Percentiles rank a stretch among this genome's conserved stretches.
These are phyloP conservation scores for Chlorophyllum brunneum DNA, from an alignment of 768 basidiomycete genomes.

Conservation along the genomic window DNA sequence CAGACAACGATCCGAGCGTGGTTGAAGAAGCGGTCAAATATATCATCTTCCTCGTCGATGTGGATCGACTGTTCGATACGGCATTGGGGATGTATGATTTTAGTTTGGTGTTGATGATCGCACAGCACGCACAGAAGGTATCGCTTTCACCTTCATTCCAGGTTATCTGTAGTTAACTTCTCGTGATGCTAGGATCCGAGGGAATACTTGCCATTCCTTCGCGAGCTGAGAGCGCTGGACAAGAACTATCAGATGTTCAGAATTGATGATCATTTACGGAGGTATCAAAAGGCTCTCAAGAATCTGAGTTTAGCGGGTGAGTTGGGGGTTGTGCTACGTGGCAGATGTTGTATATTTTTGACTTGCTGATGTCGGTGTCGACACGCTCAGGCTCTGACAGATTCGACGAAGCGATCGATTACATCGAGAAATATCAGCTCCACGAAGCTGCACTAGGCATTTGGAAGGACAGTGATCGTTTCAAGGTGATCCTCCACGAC, in stretches of 20 bases:
- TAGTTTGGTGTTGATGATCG: constrained; percentile 90
- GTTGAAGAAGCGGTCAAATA: constrained; percentile 98
- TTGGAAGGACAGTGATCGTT: constrained; percentile 64
- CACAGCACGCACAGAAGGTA: constrained; percentile 96
- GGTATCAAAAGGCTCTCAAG: constrained; percentile 66
- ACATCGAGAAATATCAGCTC: constrained; percentile 75
- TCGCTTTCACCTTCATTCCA: constrained; percentile 3
- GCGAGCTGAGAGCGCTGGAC: constrained; percentile 79
- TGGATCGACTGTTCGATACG: constrained; percentile 85
- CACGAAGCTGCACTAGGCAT: constrained; percentile 71
- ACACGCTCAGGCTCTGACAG: constrained; percentile 60
- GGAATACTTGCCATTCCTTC: constrained; percentile 96
- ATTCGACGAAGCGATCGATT: constrained; percentile 78
- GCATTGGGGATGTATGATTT: constrained; percentile 99
- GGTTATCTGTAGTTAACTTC: too few species aligned
- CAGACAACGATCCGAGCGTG: constrained; percentile 59
- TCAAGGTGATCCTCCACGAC: constrained; percentile 39
- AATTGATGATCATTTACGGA: constrained; percentile 89
- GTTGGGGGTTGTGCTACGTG: not conserved
- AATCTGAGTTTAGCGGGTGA: constrained; percentile 75
- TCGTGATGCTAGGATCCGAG: constrained; percentile 89
- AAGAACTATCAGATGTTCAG: constrained; percentile 81
- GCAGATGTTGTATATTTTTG: not conserved
- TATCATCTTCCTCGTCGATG: constrained; percentile 96
- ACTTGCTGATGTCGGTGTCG: constrained; percentile 2